Base-by-base conservation (phyloP, 805 yeast species). In the Saccharomycopsis sp. region DNA sequence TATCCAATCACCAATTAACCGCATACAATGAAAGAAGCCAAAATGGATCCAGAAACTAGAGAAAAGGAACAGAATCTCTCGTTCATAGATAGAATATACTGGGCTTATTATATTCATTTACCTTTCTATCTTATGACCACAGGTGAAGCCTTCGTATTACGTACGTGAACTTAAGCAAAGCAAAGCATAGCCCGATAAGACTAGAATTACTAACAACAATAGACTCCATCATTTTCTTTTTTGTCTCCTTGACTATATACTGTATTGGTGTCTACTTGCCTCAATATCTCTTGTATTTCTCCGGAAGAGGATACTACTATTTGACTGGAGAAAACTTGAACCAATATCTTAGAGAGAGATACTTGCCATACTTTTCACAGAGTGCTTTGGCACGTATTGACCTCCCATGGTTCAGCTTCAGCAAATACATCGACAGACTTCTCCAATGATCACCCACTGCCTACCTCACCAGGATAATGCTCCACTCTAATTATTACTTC, bases 81-180 rank as follows among this genome's bases (percentile, higher is more conserved):
- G 44, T 60, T 69, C 23, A 58, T 70, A n/a, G 68, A 67, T 49
- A 68, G 66, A 47, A 59, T 75, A 19, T 75, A 74, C 61, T 76
- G 79, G 79, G 73, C 71, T 54, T 76, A 76, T 60, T 76, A 75
- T 56, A 70, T 76, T 24, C 78, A 76, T 62, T 62, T 76, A 53
- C 80, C 80, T 17, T 76, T 72, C 62, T 76, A 75, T 58, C 58
- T 76, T 56, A 73, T 76, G 78, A 74, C 77, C 23, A 63, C 70
- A 2, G 72, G 70, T 52, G 79, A 76, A 56, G 76, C 79, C 1
- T 72, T 73, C 54, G 63, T 72, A 15, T 62, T 76, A 17, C 80
- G 75, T 63, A 50, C 42, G 60, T 58, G n/a, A 29, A 53, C 8
- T 44, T 12, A 23, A 22, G 12, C 12, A 5, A 7, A 12, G 44